These are phyloP conservation scores for Rhodotorula sp. DNA, from an alignment of 1,284 basidiomycete species.

Conservation along the genomic window DNA sequence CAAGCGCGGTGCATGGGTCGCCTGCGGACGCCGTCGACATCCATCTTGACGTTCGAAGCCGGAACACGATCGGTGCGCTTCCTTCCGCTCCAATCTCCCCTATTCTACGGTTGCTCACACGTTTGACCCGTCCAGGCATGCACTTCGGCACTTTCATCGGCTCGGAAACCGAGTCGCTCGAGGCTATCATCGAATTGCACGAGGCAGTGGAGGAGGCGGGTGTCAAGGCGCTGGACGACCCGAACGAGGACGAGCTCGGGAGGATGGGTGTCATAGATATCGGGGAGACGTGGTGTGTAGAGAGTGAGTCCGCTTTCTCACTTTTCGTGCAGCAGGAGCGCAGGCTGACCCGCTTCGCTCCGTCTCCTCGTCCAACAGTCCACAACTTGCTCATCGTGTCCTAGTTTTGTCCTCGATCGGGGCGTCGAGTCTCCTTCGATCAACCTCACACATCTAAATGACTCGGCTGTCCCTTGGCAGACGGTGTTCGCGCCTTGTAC, in stretches of 20 bases:
- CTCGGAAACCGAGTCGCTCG: slow-evolving; percentile 41
- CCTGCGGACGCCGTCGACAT: slow-evolving; percentile 45
- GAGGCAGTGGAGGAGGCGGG: slow-evolving; percentile 37
- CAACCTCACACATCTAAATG: neutral
- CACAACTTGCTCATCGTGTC: slow-evolving; percentile 23
- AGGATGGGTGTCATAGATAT: slow-evolving; percentile 38
- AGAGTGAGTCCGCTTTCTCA: slow-evolving; percentile 16
- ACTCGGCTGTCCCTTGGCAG: too few relatives aligned
- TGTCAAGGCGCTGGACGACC: slow-evolving; percentile 28
- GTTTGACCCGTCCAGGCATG: slow-evolving; percentile 21
- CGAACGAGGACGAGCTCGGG: slow-evolving; percentile 31
- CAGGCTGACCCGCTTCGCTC: neutral
- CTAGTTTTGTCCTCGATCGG: neutral
- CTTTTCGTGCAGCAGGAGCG: neutral
- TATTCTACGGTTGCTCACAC: too few relatives aligned
- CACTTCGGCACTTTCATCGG: slow-evolving; percentile 45
- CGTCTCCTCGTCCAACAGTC: neutral
- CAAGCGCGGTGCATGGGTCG: slow-evolving; percentile 40
- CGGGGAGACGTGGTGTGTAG: slow-evolving; percentile 30
- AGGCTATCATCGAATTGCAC: slow-evolving; percentile 40
- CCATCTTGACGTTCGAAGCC: slow-evolving; percentile 42
- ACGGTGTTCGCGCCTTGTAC: neutral
- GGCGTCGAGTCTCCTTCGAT: neutral
- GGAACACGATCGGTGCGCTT: slow-evolving; percentile 40
- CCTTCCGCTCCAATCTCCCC: neutral